A percentile compares a stretch with the other conserved stretches of the same genome.
Conservation (phyloP, 2,329 filamentous ascomycete genomes). For the Microdochium bolleyi region DNA sequence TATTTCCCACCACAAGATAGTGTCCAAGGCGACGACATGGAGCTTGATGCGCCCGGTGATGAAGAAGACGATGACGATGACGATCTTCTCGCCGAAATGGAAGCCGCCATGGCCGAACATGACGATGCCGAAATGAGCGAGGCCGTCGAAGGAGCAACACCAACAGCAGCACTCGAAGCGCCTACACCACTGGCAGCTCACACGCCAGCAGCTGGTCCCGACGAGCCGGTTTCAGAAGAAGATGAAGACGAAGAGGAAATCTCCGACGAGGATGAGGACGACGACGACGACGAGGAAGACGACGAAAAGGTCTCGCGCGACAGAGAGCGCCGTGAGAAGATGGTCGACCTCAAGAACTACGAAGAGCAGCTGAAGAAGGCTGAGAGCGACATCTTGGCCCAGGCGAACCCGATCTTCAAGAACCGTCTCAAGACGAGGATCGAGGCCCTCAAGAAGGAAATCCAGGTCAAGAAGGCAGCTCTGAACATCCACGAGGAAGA, state of each 20-base stretch:
- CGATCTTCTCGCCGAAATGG: slow-evolving; percentile 44
- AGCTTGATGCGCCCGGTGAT: slow-evolving; percentile 27
- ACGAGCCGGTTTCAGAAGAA: slow-evolving; percentile 36
- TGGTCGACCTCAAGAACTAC: slow-evolving; percentile 39
- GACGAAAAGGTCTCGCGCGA: slow-evolving; percentile 45
- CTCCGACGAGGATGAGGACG: slow-evolving; percentile 35
- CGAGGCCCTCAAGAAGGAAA: slow-evolving; percentile 33
- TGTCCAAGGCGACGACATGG: slow-evolving; percentile 22
- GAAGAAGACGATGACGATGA: slow-evolving; percentile 44
- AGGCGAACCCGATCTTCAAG: slow-evolving; percentile 38
- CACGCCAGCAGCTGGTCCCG: slow-evolving; percentile 33
- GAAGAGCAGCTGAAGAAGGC: slow-evolving; percentile 33
- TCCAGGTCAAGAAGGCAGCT: slow-evolving; percentile 21
- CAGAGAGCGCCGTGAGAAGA: slow-evolving; percentile 47
- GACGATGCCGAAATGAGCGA: slow-evolving; percentile 9
- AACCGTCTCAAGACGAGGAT: slow-evolving; percentile 42
- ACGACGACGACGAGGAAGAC: slow-evolving; percentile 43
- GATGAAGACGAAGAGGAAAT: slow-evolving; percentile 30
- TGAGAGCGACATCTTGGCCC: slow-evolving; percentile 33
- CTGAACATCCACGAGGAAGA: slow-evolving; percentile 21
- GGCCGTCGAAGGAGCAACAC: slow-evolving; percentile 26
- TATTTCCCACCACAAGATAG: slow-evolving; percentile 15
- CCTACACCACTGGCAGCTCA: slow-evolving; percentile 37
- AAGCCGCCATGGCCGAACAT: slow-evolving; percentile 21
- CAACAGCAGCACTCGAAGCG: slow-evolving; percentile 31